Percentiles rank a stretch among this genome's conserved stretches.
Evolutionary conservation across 495 filamentous ascomycete genomes (phyloP).

Genomic region (Penicillium simplicissimum): DNA sequence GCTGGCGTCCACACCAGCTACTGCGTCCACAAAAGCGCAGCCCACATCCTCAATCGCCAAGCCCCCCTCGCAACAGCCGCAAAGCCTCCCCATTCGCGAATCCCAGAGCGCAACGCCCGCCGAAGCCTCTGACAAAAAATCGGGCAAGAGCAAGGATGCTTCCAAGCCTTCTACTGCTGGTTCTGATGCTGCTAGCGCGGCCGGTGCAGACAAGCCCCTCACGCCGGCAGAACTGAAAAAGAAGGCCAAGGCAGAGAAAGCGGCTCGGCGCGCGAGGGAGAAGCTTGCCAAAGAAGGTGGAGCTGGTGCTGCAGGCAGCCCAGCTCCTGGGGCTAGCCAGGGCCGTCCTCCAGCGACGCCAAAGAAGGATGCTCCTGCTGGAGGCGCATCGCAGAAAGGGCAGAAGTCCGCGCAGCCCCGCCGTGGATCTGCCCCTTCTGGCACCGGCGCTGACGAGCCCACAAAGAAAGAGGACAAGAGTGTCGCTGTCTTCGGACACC

Average conservation of each 20-base stretch:
- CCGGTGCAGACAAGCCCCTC: constrained; percentile 47
- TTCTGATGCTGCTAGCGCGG: constrained; percentile 11
- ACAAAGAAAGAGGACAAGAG: constrained; percentile 66
- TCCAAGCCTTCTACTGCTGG: constrained; percentile 17
- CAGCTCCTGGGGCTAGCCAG: constrained; percentile 25
- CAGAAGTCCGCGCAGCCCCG: constrained; percentile 39
- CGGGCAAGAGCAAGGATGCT: constrained; percentile 31
- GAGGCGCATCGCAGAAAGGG: constrained; percentile 36
- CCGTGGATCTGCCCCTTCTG: constrained; percentile 43
- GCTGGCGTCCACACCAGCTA: constrained; percentile 16
- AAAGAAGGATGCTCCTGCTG: constrained; percentile 44
- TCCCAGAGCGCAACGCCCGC: constrained; percentile 31
- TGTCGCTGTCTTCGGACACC: constrained; percentile 78
- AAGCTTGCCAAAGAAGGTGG: constrained; percentile 47
- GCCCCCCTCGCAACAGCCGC: constrained; percentile 20
- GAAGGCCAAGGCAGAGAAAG: constrained; percentile 76
- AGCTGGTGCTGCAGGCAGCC: constrained; percentile 27
- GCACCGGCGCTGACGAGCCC: constrained; percentile 33
- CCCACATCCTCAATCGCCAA: constrained; percentile 23
- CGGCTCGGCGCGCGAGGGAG: constrained; percentile 67
- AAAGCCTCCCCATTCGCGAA: constrained; percentile 30
- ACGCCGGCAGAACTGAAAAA: constrained; percentile 73
- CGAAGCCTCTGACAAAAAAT: constrained; percentile 35
- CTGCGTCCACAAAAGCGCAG: constrained; percentile 18
- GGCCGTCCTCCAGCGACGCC: constrained; percentile 37